Evolutionary conservation across 208 protist genomes (phyloP).

Genomic region (Crithidia sp.): DNA sequence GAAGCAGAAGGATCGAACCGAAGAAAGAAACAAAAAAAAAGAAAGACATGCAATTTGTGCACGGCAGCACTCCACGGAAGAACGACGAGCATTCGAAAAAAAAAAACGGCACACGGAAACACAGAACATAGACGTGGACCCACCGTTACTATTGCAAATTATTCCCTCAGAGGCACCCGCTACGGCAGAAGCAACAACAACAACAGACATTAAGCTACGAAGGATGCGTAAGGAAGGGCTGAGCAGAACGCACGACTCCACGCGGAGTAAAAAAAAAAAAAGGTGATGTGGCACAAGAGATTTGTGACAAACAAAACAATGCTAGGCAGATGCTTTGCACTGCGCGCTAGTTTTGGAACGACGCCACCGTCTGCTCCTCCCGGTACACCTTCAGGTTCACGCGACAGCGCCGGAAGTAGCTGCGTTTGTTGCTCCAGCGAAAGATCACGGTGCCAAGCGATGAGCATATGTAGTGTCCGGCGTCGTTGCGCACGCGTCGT

Average conservation of each 20-base stretch:
- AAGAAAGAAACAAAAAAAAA: not conserved
- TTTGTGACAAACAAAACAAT: too few relatives aligned
- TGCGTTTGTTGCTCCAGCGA: conserved; percentile 58
- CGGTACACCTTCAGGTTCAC: conserved; percentile 49
- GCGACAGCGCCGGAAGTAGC: conserved; percentile 23
- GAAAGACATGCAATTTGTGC: not conserved
- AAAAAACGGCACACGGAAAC: conserved; percentile 25
- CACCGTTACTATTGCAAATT: not conserved
- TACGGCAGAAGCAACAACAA: too few relatives aligned
- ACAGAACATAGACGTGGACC: not conserved
- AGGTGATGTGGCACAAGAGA: too few relatives aligned
- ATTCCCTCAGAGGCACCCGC: too few relatives aligned
- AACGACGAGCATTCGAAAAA: not conserved
- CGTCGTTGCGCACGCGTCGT: conserved; percentile 35
- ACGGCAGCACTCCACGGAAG: too few relatives aligned
- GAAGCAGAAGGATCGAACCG: too few relatives aligned
- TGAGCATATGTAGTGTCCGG: conserved; percentile 60
- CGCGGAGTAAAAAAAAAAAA: too few relatives aligned
- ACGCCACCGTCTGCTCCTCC: conserved; percentile 14
- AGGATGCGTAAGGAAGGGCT: too few relatives aligned
- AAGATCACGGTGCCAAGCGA: conserved; percentile 54
- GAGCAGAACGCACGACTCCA: too few relatives aligned
- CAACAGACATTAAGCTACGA: too few relatives aligned
- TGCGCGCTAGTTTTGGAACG: not conserved
- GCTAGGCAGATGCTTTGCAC: too few relatives aligned